A percentile compares a stretch with the other conserved stretches of the same genome.
Evolutionary conservation across 139 green algal species (phyloP).

Genomic region (Asterochloris erici): DNA sequence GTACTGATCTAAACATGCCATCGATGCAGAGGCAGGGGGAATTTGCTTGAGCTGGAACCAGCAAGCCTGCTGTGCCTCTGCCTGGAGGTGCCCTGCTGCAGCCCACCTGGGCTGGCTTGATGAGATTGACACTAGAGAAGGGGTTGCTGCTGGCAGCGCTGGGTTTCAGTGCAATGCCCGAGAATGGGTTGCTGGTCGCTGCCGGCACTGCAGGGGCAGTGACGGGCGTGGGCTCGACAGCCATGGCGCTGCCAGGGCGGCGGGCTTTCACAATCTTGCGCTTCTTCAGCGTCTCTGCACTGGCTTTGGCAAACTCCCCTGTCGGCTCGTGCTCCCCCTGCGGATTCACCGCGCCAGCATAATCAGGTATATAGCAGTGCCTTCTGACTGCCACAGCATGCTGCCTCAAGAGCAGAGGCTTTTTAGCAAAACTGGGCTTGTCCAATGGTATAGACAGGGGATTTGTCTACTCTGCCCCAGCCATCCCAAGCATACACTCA

Average conservation of each 20-base stretch:
- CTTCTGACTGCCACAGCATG: not conserved
- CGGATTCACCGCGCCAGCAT: too few species aligned
- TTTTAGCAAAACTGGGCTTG: not conserved
- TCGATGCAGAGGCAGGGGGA: too few species aligned
- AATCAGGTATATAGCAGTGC: not conserved
- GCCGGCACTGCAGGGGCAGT: not conserved
- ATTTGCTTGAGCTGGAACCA: too few species aligned
- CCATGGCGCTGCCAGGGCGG: constrained; percentile 4
- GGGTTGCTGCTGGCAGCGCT: constrained; percentile 23
- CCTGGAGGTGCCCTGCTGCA: too few species aligned
- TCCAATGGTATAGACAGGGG: not conserved
- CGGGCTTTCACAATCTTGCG: constrained; percentile 51
- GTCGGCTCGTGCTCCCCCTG: constrained; percentile 22
- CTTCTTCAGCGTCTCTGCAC: constrained; percentile 47
- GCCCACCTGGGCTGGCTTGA: not conserved
- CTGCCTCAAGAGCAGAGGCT: not conserved
- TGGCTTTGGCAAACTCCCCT: constrained; percentile 51
- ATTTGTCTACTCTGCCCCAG: not conserved
- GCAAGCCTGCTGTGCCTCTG: too few species aligned
- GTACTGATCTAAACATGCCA: too few species aligned
- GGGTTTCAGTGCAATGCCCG: constrained; percentile 35
- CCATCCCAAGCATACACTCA: not conserved
- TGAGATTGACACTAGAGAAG: constrained; percentile 28
- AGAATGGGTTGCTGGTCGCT: constrained; percentile 50
- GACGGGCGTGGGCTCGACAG: not conserved